Evolutionary conservation across 2,329 filamentous ascomycete genomes (phyloP).

Genomic region (Scytalidium lignicola): DNA sequence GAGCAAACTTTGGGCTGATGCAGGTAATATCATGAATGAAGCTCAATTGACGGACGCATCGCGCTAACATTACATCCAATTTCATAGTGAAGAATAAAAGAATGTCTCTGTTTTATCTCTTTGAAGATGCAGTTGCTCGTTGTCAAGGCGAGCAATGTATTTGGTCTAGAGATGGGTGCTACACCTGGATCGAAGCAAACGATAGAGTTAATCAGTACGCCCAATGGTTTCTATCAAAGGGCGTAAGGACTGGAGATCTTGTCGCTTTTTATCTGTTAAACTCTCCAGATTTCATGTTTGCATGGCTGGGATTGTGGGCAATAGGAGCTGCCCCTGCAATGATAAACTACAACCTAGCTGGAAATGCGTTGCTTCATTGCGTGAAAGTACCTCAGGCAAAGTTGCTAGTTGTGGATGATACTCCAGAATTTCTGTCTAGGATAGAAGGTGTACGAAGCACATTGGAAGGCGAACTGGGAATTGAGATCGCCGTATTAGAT

Average conservation of each 20-base stretch:
- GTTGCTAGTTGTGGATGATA: constrained; percentile 54
- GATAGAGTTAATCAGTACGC: constrained; percentile 55
- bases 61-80: neutral
- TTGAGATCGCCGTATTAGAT: constrained; percentile 51
- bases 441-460: constrained; percentile 53
- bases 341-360: constrained; percentile 65
- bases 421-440: constrained; percentile 46
- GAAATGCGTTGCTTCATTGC: constrained; percentile 61
- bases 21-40: constrained; percentile 32
- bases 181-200: constrained; percentile 53
- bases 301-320: constrained; percentile 59
- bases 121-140: constrained; percentile 50
- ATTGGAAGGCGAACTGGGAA: constrained; percentile 40
- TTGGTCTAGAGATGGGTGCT: constrained; percentile 60
- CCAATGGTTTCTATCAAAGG: constrained; percentile 54
- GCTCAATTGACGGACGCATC: no score
- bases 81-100: constrained; percentile 43
- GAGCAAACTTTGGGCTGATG: constrained; percentile 40
- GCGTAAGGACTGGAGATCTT: constrained; percentile 53
- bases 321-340: constrained; percentile 65
- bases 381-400: constrained; percentile 51
- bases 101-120: constrained; percentile 59
- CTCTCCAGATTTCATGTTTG: constrained; percentile 60
- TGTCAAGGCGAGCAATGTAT: constrained; percentile 53
- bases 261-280: constrained; percentile 65